Conservation (phyloP, 1,284 basidiomycete genomes). For the Wolfiporia cocos region DNA sequence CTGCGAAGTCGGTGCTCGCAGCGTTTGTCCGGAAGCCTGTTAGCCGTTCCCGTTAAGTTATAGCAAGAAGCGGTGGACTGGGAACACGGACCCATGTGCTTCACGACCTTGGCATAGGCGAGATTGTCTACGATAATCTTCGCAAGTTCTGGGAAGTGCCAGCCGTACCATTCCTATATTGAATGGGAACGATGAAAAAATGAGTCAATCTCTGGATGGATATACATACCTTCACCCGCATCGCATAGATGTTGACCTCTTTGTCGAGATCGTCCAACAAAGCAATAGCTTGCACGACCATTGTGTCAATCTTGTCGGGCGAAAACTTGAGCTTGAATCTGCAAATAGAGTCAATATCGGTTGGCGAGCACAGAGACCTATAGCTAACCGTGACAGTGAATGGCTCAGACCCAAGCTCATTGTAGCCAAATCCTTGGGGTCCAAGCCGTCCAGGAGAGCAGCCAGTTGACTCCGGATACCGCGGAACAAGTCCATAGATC, state of each 20-base stretch:
- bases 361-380: too few species aligned
- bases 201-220: too few species aligned
- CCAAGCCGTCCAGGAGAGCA: conserved; percentile 82
- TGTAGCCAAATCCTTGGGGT: conserved; percentile 94
- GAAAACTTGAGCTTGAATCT: conserved; percentile 99
- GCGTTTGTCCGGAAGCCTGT: conserved; percentile 92
- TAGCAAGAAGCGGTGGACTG: not conserved
- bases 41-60: not conserved
- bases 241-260: conserved; percentile 98
- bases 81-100: conserved; percentile 65
- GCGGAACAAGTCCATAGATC: conserved; percentile 84
- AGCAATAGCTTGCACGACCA: conserved; percentile 99
- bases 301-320: conserved; percentile 98
- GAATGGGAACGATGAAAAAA: too few species aligned
- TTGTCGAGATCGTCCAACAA: conserved; percentile 98
- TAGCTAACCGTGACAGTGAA: conserved; percentile 78
- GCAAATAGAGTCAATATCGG: too few species aligned
- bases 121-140: conserved; percentile 98
- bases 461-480: conserved; percentile 91
- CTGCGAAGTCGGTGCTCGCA: conserved; percentile 77
- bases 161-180: conserved; percentile 99
- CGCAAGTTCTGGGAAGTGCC: conserved; percentile 99
- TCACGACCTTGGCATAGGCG: conserved; percentile 92
- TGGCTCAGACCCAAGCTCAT: conserved; percentile 98
- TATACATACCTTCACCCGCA: conserved; percentile 95